phyloP scores from a whole-genome alignment of 192 early-diverging fungal genomes.

The Umbelopsis isabellina region DNA sequence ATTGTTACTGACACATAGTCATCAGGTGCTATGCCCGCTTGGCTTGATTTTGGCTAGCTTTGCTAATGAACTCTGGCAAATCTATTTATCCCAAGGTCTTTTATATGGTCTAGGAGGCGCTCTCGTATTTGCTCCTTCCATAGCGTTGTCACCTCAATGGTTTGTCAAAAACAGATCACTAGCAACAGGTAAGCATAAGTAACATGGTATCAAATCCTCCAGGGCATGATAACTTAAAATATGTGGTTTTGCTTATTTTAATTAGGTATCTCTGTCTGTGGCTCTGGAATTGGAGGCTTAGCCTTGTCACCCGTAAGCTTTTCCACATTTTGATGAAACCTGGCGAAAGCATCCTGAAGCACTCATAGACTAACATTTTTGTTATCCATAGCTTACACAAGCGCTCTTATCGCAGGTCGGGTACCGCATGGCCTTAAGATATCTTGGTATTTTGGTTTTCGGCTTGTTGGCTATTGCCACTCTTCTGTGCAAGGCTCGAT shows the following conservation, averaged over 20 bases:
- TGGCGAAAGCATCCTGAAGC: constrained; percentile 31
- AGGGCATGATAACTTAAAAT: background rate
- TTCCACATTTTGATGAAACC: too few relatives aligned
- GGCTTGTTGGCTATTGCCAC: constrained; percentile 35
- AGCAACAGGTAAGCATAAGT: constrained; percentile 51
- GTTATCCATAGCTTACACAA: constrained; percentile 37
- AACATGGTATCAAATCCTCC: constrained; percentile 25
- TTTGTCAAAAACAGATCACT: constrained; percentile 60
- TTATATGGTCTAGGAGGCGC: constrained; percentile 62
- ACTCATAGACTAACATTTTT: constrained; percentile 41
- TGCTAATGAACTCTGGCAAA: constrained; percentile 65
- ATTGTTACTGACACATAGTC: constrained; percentile 19
- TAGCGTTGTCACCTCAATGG: constrained; percentile 67
- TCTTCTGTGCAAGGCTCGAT: constrained; percentile 24
- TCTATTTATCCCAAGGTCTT: constrained; percentile 68
- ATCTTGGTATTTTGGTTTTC: constrained; percentile 42
- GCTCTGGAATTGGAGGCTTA: constrained; percentile 67
- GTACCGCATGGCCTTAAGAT: constrained; percentile 42
- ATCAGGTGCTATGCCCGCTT: constrained; percentile 45
- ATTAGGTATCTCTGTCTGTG: constrained; percentile 58
- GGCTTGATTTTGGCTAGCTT: constrained; percentile 65
- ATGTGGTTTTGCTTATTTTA: background rate
- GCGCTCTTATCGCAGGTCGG: constrained; percentile 41
- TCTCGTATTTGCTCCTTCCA: constrained; percentile 60
- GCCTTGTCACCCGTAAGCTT: constrained; percentile 54